These are phyloP conservation scores for Trifolium dubium DNA, from an alignment of 306 rosid species.

Conservation along the genomic window DNA sequence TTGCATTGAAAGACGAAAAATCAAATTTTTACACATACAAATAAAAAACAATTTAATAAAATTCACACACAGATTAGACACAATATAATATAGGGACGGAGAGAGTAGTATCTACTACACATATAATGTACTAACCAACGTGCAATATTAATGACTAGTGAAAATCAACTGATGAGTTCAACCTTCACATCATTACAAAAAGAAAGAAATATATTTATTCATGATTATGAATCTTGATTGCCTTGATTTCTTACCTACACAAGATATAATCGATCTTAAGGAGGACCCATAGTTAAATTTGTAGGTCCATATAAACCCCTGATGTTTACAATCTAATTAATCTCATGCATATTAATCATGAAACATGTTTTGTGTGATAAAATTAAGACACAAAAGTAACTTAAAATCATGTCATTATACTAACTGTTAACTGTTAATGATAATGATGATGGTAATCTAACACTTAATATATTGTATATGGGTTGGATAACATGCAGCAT, in stretches of 20 bases:
- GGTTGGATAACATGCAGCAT: too few relatives aligned
- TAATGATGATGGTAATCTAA: conserved; percentile 44
- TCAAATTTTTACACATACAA: too few relatives aligned
- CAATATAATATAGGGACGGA: too few relatives aligned
- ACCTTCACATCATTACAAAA: conserved; percentile 53
- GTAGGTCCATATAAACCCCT: conserved; percentile 71
- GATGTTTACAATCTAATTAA: conserved; percentile 71
- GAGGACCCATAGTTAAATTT: conserved; percentile 38
- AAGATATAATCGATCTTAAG: conserved; percentile 42
- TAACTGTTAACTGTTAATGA: conserved; percentile 51
- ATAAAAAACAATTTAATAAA: too few relatives aligned
- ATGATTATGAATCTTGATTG: conserved; percentile 30
- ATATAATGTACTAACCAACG: too few relatives aligned
- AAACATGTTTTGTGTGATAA: conserved; percentile 48
- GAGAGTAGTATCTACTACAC: too few relatives aligned
- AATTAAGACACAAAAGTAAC: conserved; percentile 62
- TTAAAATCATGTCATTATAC: conserved; percentile 55
- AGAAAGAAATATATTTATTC: conserved; percentile 40
- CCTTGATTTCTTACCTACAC: conserved; percentile 57
- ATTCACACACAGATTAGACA: too few relatives aligned
- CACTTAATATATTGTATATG: conserved; percentile 34
- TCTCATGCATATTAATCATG: conserved; percentile 54
- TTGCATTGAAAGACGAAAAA: too few relatives aligned
- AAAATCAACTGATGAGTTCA: conserved; percentile 58
- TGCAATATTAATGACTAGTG: conserved; percentile 32